These are phyloP conservation scores for Grigorovia yakushimaensis DNA, from an alignment of 805 yeast species.

Conservation along the genomic window DNA sequence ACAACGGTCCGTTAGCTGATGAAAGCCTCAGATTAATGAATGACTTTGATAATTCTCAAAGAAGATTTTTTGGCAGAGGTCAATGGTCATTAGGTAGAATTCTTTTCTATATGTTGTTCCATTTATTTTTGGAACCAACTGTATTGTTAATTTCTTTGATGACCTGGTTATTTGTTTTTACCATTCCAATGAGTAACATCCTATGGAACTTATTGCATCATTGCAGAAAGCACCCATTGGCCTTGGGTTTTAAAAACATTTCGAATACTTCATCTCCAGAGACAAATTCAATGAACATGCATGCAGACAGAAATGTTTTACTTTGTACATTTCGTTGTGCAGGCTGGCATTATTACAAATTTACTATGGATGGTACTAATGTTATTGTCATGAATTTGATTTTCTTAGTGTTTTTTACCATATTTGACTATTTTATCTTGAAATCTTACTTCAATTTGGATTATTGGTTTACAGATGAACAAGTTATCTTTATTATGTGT, in stretches of 20 bases:
- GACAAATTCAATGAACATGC: slow-evolving; percentile 6
- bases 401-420: slow-evolving; percentile 70
- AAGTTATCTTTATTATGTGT: slow-evolving; percentile 63
- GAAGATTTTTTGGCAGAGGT: slow-evolving; percentile 82
- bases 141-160: slow-evolving; percentile 42
- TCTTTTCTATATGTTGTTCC: slow-evolving; percentile 61
- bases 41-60: slow-evolving; percentile 19
- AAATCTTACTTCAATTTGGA: slow-evolving; percentile 35
- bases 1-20: neutral
- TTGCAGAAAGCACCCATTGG: slow-evolving; percentile 82
- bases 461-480: slow-evolving; percentile 41
- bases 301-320: slow-evolving; percentile 45
- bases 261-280: slow-evolving; percentile 16
- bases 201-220: slow-evolving; percentile 60
- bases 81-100: slow-evolving; percentile 81
- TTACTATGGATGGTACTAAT: slow-evolving; percentile 93
- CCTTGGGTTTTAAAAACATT: slow-evolving; percentile 64
- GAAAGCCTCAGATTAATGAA: neutral
- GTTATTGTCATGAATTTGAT: slow-evolving; percentile 82
- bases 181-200: slow-evolving; percentile 90
- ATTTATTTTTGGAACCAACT: slow-evolving; percentile 61
- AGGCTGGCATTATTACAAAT: slow-evolving; percentile 89
- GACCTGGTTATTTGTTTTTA: slow-evolving; percentile 77
- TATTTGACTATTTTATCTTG: slow-evolving; percentile 62
- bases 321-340: slow-evolving; percentile 87